Percentiles rank a stretch among this genome's conserved stretches.
These are phyloP conservation scores for Ceratocystis diversiconidia DNA, from an alignment of 2,329 filamentous ascomycete genomes.

Conservation along the genomic window DNA sequence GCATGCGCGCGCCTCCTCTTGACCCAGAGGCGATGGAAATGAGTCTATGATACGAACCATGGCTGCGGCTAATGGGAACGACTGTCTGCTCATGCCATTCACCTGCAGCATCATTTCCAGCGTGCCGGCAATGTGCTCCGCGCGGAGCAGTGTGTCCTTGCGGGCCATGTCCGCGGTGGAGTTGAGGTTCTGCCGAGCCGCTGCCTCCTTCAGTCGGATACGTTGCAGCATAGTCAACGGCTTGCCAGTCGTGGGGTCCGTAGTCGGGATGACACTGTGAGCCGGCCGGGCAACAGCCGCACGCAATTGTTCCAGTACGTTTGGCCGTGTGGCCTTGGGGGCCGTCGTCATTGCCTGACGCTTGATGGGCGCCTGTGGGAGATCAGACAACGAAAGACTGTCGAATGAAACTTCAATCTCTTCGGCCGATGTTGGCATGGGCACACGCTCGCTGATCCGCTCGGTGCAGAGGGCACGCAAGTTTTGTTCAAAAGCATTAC, in stretches of 20 bases:
- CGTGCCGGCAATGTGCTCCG: conserved; percentile 53
- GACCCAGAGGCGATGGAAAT: conserved; percentile 39
- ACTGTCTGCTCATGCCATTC: conserved; percentile 40
- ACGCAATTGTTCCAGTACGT: conserved; percentile 23
- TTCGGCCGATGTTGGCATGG: conserved; percentile 1
- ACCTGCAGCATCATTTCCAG: conserved; percentile 45
- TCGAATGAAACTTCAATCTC: conserved; percentile 35
- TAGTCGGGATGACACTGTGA: conserved; percentile 22
- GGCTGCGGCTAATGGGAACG: conserved; percentile 51
- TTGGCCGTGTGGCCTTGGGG: conserved; percentile 35
- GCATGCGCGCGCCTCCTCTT: conserved; percentile 37
- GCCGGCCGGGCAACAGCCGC: conserved; percentile 23
- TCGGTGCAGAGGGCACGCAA: conserved; percentile 33
- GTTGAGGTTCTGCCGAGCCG: conserved; percentile 43
- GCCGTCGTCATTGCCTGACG: conserved; percentile 21
- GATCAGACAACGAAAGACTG: conserved; percentile 36
- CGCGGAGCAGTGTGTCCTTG: conserved; percentile 50
- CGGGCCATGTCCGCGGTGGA: conserved; percentile 44
- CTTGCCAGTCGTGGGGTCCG: conserved; percentile 31
- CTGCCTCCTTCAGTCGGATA: conserved; percentile 54
- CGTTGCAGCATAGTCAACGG: conserved; percentile 62
- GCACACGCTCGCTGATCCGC: conserved; percentile 22
- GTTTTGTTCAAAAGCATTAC: conserved; percentile 40
- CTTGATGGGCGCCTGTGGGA: conserved; percentile 27
- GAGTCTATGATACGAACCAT: conserved; percentile 55